Conservation (phyloP, 2,329 filamentous ascomycete genomes). For the Ophiostoma populinum region DNA sequence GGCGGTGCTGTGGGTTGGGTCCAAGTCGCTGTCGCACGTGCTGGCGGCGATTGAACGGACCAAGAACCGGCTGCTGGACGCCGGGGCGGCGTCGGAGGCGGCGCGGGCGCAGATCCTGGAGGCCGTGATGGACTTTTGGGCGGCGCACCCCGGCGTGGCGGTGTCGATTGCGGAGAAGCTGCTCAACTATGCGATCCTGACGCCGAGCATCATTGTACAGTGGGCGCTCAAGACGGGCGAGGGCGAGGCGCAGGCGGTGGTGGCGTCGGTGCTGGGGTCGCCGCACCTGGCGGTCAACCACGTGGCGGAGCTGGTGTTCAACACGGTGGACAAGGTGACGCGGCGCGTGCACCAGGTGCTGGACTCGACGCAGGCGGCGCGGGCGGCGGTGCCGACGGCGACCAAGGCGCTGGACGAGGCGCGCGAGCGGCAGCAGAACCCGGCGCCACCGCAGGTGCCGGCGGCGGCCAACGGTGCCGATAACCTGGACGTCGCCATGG, state of each 20-base stretch:
- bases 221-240: slow-evolving; percentile 50
- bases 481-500: slow-evolving; percentile 21
- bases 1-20: slow-evolving; percentile 80
- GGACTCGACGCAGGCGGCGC: slow-evolving; percentile 15
- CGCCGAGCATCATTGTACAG: slow-evolving; percentile 67
- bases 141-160: slow-evolving; percentile 76
- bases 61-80: slow-evolving; percentile 70
- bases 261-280: not conserved
- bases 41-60: slow-evolving; percentile 90
- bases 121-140: slow-evolving; percentile 86
- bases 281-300: slow-evolving; percentile 53
- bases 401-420: slow-evolving; percentile 15
- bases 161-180: slow-evolving; percentile 91
- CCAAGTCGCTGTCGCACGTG: slow-evolving; percentile 90
- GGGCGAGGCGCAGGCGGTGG: not conserved
- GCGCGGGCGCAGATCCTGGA: slow-evolving; percentile 79
- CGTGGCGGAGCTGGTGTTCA: slow-evolving; percentile 78
- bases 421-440: slow-evolving; percentile 24
- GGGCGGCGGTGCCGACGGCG: slow-evolving; percentile 17
- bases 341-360: slow-evolving; percentile 71
- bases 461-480: slow-evolving; percentile 14
- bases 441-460: slow-evolving; percentile 2
- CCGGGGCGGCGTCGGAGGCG: slow-evolving; percentile 55
- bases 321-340: slow-evolving; percentile 81
- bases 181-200: slow-evolving; percentile 90